Base-by-base conservation (phyloP, 768 basidiomycete species). In the Psilocybe cyanescens region DNA sequence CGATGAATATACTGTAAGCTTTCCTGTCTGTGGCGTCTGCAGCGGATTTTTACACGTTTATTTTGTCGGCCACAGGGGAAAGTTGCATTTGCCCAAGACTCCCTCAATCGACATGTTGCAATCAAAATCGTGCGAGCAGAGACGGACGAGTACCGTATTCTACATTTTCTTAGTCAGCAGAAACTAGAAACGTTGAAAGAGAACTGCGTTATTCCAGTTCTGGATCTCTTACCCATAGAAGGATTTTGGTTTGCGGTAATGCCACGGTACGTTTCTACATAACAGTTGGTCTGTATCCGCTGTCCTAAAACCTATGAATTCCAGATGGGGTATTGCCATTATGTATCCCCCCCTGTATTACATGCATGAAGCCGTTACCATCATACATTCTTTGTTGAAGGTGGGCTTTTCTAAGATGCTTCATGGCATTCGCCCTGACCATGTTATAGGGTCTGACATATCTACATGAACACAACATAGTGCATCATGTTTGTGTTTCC, bases 201-300 rank as follows among this genome's bases (percentile, higher is more conserved):
- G 24, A 24, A 24, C 24, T 24, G 24, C 24, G 28, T 68, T 3
- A 31, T 75, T 8, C 71, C 73, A 1, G 52, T 73, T 8, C 41
- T 75, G 0, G 70, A 74, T 4, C 28, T 75, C 3, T 48, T 76
- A 3, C 58, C 64, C 0, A 51, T 55, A 12, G 65, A 66, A n/a
- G 71, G 64, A 9, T 65, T 66, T 31, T 72, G 66, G 55, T 70
- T 74, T 49, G 67, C 59, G 8, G 68, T 76, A 11, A 75, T 72
- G 72, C 75, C 75, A 4, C 68, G 65, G 62, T 73, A 71, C 11
- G 39, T 49, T 57, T 4, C 29, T 28, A 45, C 17, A 47, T 7
- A 4, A n/a, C 19, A 16, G 3, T 24, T 3, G 29, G n/a, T 44
- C 24, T 55, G 16, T 39, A 39, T 8, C 37, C 37, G 14, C 37